Conservation (phyloP, 306 rosid genomes). For the Coriaria nepalensis region DNA sequence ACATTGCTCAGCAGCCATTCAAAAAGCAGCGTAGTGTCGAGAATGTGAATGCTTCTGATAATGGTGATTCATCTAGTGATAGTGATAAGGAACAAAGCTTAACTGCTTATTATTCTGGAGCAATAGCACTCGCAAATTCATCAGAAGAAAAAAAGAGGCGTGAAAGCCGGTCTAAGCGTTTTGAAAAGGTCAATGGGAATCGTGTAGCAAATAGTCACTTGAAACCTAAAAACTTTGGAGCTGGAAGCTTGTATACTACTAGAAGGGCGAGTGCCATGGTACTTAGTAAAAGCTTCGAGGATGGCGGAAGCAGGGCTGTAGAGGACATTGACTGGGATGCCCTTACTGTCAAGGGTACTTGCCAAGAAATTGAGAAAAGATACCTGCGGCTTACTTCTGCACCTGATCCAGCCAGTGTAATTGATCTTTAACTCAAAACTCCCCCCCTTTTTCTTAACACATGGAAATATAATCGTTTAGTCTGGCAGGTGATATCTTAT, state of each 20-base stretch:
- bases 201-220: conserved; percentile 40
- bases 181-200: conserved; percentile 71
- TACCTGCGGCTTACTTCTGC: conserved; percentile 97
- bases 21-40: conserved; percentile 75
- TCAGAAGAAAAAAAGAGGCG: conserved; percentile 93
- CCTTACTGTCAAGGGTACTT: conserved; percentile 93
- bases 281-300: conserved; percentile 63
- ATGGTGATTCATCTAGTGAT: conserved; percentile 72
- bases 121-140: conserved; percentile 57
- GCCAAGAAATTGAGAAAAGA: conserved; percentile 92
- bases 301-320: conserved; percentile 71
- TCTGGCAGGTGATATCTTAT: not conserved
- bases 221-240: conserved; percentile 43
- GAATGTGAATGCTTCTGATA: conserved; percentile 32
- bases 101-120: conserved; percentile 52
- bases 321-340: conserved; percentile 99
- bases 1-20: conserved; percentile 39
- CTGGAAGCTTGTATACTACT: conserved; percentile 53
- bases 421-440: conserved; percentile 4
- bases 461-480: not conserved
- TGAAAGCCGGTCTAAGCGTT: conserved; percentile 83
- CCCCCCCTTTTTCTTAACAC: conserved; percentile 2
- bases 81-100: conserved; percentile 80
- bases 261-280: conserved; percentile 76
- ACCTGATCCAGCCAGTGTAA: conserved; percentile 92